These are phyloP conservation scores for Thielaviopsis populi DNA, from an alignment of 2,329 filamentous ascomycete genomes.

Conservation along the genomic window DNA sequence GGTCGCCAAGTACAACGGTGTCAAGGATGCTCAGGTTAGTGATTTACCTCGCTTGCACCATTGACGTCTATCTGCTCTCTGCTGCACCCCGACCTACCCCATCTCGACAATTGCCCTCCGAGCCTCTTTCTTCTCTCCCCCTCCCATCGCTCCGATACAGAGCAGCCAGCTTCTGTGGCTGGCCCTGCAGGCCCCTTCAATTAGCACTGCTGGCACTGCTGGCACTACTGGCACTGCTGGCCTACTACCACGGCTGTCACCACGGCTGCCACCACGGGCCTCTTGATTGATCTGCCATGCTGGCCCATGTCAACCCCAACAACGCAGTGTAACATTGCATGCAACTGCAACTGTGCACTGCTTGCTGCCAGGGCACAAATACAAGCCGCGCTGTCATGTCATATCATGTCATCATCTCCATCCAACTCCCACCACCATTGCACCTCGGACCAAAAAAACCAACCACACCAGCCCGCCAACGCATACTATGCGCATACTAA, in stretches of 20 bases:
- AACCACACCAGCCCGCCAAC: not conserved
- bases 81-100: slow-evolving; percentile 2
- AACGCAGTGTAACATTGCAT: not conserved
- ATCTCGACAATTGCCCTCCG: no score
- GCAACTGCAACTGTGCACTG: no score
- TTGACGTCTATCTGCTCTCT: not conserved
- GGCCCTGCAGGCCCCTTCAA: no score
- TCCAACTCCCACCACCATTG: no score
- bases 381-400: not conserved
- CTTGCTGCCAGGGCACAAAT: not conserved
- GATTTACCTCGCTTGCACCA: slow-evolving; percentile 1
- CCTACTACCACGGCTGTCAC: no score
- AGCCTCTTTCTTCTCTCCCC: no score
- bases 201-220: no score
- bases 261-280: slow-evolving; percentile 10
- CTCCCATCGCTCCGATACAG: no score
- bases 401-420: not conserved
- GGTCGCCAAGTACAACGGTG: slow-evolving; percentile 87
- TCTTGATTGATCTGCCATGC: not conserved
- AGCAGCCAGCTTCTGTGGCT: no score
- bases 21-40: slow-evolving; percentile 75
- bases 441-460: not conserved
- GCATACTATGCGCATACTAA: not conserved
- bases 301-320: not conserved
- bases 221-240: no score